phyloP scores from a whole-genome alignment of 1,139 yeast genomes.

The Kluyveromyces marxianus region DNA sequence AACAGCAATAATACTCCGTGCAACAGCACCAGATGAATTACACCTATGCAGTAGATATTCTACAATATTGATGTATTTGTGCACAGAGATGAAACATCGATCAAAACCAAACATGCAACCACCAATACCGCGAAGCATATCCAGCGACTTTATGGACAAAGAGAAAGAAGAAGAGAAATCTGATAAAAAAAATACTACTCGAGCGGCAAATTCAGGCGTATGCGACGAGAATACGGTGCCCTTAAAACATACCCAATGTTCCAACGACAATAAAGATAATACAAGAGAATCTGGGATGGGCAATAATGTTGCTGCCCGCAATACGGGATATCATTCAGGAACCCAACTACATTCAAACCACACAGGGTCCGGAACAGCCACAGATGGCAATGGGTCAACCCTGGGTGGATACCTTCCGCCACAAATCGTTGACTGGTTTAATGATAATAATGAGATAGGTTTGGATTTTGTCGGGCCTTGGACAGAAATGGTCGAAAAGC shows the following conservation, averaged over 20 bases:
- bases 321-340: too few relatives aligned
- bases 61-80: slow-evolving; percentile 67
- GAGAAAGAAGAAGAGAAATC: background rate
- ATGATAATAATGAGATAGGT: slow-evolving; percentile 58
- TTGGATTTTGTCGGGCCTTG: slow-evolving; percentile 84
- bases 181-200: background rate
- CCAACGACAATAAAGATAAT: too few relatives aligned
- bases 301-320: too few relatives aligned
- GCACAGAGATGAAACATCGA: slow-evolving; percentile 58
- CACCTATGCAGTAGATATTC: slow-evolving; percentile 80
- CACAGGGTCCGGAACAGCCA: too few relatives aligned
- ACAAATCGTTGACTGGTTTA: slow-evolving; percentile 66
- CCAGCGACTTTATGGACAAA: slow-evolving; percentile 3
- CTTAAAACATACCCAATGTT: too few relatives aligned
- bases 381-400: background rate
- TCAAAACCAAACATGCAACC: slow-evolving; percentile 14
- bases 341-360: too few relatives aligned
- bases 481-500: slow-evolving; percentile 76
- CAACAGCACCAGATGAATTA: slow-evolving; percentile 83
- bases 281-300: too few relatives aligned
- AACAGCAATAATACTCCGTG: slow-evolving; percentile 69
- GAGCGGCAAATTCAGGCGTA: too few relatives aligned
- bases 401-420: slow-evolving; percentile 10
- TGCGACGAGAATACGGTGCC: too few relatives aligned
- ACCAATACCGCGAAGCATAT: slow-evolving; percentile 4